Percentiles rank a stretch among this genome's conserved stretches.
Conservation (phyloP, 1,284 basidiomycete genomes). For the Spongiforma sp. region DNA sequence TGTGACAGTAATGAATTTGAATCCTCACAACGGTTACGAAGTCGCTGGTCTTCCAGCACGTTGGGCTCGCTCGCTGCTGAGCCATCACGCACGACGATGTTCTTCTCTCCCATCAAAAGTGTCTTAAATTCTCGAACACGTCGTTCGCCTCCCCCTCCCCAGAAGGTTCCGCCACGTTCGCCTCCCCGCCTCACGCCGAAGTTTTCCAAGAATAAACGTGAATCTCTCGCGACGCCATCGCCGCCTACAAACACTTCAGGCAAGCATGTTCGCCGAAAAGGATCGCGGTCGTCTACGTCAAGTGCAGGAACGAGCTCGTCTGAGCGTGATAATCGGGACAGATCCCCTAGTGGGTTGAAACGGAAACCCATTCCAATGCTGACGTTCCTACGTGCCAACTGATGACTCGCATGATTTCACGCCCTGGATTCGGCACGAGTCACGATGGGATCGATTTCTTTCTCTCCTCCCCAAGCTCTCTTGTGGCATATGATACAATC, state of each 20-base stretch:
- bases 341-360: conserved; percentile 47
- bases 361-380: conserved; percentile 69
- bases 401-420: conserved; percentile 1
- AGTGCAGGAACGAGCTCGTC: conserved; percentile 38
- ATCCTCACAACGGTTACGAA: conserved; percentile 45
- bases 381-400: conserved; percentile 52
- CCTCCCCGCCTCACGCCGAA: conserved; percentile 6
- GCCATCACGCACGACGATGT: conserved; percentile 12
- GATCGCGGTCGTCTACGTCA: conserved; percentile 37
- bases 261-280: conserved; percentile 21
- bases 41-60: conserved; percentile 71
- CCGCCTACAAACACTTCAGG: conserved; percentile 33
- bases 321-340: conserved; percentile 39
- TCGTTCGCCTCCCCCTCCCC: no score
- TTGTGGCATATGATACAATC: background rate
- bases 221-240: conserved; percentile 20
- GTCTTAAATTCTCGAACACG: conserved; percentile 28
- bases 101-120: conserved; percentile 28
- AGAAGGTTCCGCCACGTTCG: no score
- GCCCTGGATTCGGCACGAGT: background rate
- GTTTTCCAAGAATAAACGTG: conserved; percentile 4
- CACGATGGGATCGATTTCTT: conserved; percentile 3
- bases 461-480: background rate
- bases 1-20: conserved; percentile 21
- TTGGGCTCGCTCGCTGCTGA: conserved; percentile 39